Evolutionary conservation across 1,284 basidiomycete species (phyloP).

Genomic region (Microbotryomycetes sp.): DNA sequence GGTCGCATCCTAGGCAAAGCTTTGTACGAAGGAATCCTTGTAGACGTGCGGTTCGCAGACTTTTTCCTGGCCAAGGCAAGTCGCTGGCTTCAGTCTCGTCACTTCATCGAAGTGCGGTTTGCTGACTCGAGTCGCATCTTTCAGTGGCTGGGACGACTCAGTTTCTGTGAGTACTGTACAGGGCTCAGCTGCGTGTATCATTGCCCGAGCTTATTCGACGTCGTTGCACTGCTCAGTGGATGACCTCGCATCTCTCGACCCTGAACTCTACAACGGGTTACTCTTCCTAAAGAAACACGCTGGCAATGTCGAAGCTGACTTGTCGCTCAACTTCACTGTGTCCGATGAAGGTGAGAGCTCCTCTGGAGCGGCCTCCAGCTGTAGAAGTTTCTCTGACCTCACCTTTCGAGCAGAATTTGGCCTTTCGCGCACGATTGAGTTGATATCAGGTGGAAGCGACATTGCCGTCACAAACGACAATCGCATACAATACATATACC

Average conservation of each 20-base stretch:
- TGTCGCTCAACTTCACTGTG: constrained; percentile 88
- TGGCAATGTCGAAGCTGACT: constrained; percentile 71
- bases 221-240: constrained; percentile 56
- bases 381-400: background rate
- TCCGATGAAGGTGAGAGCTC: constrained; percentile 66
- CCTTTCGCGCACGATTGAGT: constrained; percentile 65
- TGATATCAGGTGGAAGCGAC: constrained; percentile 76
- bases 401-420: constrained; percentile 65
- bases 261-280: constrained; percentile 84
- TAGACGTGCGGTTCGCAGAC: constrained; percentile 90
- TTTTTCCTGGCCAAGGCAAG: constrained; percentile 86
- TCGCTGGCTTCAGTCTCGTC: constrained; percentile 38
- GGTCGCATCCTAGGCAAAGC: constrained; percentile 92
- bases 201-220: background rate
- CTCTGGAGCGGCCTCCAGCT: no score
- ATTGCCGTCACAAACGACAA: constrained; percentile 86
- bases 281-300: constrained; percentile 88
- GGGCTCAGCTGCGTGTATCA: background rate
- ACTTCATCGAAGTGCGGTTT: constrained; percentile 40
- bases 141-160: constrained; percentile 74
- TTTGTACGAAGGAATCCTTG: constrained; percentile 90
- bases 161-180: constrained; percentile 48
- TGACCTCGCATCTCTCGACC: constrained; percentile 83
- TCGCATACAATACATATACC: constrained; percentile 76
- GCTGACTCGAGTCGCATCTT: background rate